Percentiles rank a stretch among this genome's conserved stretches.
Conservation (phyloP, 2,329 filamentous ascomycete genomes). For the Exophiala sp. region DNA sequence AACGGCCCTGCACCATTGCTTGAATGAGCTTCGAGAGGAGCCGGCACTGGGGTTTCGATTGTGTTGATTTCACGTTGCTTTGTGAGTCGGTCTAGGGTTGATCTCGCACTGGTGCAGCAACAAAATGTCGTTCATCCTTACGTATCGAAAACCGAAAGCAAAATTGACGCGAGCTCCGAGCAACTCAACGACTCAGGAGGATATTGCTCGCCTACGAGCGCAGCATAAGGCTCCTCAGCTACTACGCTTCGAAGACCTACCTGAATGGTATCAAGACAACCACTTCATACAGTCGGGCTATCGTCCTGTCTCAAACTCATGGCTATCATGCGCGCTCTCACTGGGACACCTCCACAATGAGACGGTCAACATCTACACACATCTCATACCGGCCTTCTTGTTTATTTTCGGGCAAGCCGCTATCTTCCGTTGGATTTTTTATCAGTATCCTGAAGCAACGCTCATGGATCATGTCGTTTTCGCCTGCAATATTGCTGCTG, state of each 20-base stretch:
- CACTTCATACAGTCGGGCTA: conserved; percentile 43
- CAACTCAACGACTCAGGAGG: conserved; percentile 10
- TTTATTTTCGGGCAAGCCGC: conserved; percentile 34
- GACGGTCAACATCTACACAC: conserved; percentile 44
- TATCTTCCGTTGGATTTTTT: conserved; percentile 27
- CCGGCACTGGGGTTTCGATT: too few species aligned
- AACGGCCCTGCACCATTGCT: too few species aligned
- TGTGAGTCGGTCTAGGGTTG: neutral
- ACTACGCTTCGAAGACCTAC: conserved; percentile 37
- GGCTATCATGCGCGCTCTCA: conserved; percentile 38
- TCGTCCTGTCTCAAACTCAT: conserved; percentile 41
- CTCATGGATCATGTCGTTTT: conserved; percentile 40
- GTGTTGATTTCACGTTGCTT: too few species aligned
- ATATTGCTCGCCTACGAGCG: conserved; percentile 7
- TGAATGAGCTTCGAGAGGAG: too few species aligned
- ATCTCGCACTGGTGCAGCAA: neutral
- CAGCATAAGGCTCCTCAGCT: conserved; percentile 21
- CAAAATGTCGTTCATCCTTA: conserved; percentile 23
- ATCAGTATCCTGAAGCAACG: conserved; percentile 36
- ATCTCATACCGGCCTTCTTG: conserved; percentile 44
- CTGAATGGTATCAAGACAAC: conserved; percentile 45
- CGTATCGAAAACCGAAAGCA: conserved; percentile 24
- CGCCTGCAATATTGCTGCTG: conserved; percentile 36
- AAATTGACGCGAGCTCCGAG: conserved; percentile 20
- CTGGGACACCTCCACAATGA: conserved; percentile 46